Base-by-base conservation (phyloP, 495 filamentous ascomycete species). In the Friedmanniomyces simplex region DNA sequence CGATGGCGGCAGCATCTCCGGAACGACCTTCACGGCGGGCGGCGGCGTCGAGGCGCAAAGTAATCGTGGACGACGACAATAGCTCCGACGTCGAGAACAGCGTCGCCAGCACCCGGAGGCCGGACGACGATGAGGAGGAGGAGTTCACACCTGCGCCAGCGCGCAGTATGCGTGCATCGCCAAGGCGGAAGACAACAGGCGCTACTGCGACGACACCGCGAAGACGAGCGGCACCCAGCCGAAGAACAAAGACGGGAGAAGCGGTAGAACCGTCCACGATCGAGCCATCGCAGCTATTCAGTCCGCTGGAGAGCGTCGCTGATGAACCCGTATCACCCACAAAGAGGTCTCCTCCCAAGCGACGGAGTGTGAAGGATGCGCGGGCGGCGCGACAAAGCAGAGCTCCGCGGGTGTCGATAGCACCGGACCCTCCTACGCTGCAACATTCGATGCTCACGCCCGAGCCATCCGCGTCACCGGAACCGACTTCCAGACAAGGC, bases 71-170 rank as follows among this genome's bases (percentile, higher is more conserved):
- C 51, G 78, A 80, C 11, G 88, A 91, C 30, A 86, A 86, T 54
- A 55, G 57, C 30, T 61, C 61, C 2, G 60, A 62, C 45, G 36
- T 62, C 24, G 70, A 76, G 39, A 74, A 81, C 59, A 79, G 80
- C 62, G 74, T 79, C 21, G 66, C 73, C 18, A 75, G 63, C 63
- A 42, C 63, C 61, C 2, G 71, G 52, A 76, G 76, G 52, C 72
- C 79, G 18, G 74, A 82, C 3, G 79, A 83, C 25, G 81, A 85
- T n/a, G 82, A 81, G 47, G 82, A 80, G 55, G 84, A 90, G 41
- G 88, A 91, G 22, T 93, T 87, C 61, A 88, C 86, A 16, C 88
- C 88, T 8, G 87, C 83, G 16, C 82, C 87, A 1, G 61, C 68
- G 45, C 69, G 73, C 61, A 72, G 62, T 58, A 74, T 73, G 60